Base-by-base conservation (phyloP, 805 yeast species). In the Saccharomyces paradoxus region DNA sequence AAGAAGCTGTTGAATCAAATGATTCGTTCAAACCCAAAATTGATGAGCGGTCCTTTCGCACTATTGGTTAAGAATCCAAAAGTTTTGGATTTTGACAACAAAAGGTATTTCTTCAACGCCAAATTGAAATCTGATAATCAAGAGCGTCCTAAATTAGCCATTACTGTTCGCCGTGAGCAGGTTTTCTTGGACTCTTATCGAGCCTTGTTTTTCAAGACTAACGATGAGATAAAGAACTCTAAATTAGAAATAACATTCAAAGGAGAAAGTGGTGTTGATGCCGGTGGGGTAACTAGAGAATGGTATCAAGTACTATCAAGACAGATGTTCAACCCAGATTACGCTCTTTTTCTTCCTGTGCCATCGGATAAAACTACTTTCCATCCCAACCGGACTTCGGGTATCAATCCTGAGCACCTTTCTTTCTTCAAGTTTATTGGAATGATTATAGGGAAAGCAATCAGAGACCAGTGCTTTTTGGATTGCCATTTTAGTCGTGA, bases 401-500 rank as follows among this genome's bases (percentile, higher is more conserved):
- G 89, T 76, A 88, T 89, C 32, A 90, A 92, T 64, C 96, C 97
- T 0, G 97, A 91, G 65, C 97, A 91, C 71, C 72, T 89, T 56
- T 86, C 95, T 8, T 91, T 89, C 69, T 94, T 92, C 80, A 89
- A 89, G 67, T 94, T 94, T 70, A 87, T 91, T 68, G 99, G 99
- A 24, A 78, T 95, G 64, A 79, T 94, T 29, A 88, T 94, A 62
- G 99, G 97, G 52, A 91, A 94, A 65, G 98, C 99, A 0, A 86
- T 94, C 12, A 85, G 78, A 66, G 99, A 94, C 65, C 83, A 83
- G 31, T 83, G 90, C 58, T 85, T 84, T 70, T 74, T 94, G 58
- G 98, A 94, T 68, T 90, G 97, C 62, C 97, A 94, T 69, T 94
- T 94, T 72, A 87, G 96, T 57, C 78, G 98, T 57, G 96, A 96